Conservation (phyloP, 2,329 filamentous ascomycete genomes). For the Trichoderma sp. region DNA sequence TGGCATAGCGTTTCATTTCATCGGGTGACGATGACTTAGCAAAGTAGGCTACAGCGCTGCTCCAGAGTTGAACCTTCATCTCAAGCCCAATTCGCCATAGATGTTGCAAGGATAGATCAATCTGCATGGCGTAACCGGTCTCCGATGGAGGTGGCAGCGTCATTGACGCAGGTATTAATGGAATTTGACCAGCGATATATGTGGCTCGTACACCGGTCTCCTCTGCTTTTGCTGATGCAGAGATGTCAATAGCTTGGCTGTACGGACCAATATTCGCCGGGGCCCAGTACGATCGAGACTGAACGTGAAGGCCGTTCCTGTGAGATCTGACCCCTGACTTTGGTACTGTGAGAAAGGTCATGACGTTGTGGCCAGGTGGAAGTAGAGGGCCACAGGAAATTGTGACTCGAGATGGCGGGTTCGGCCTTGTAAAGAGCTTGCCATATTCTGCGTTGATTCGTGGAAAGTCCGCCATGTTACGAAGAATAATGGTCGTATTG, state of each 20-base stretch:
- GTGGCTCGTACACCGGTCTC: conserved; percentile 47
- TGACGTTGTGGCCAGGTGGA: conserved; percentile 60
- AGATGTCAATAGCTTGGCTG: conserved; percentile 77
- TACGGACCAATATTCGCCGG: conserved; percentile 97
- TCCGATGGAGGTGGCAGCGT: conserved; percentile 49
- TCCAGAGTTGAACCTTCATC: conserved; percentile 75
- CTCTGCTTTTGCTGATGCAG: conserved; percentile 33
- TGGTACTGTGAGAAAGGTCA: conserved; percentile 59
- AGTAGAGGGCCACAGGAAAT: conserved; percentile 74
- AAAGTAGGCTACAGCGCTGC: conserved; percentile 75
- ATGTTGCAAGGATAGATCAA: conserved; percentile 80
- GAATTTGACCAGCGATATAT: conserved; percentile 87
- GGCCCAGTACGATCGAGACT: conserved; percentile 94
- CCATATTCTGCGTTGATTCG: conserved; percentile 76
- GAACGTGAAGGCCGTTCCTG: conserved; percentile 78
- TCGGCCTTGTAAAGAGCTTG: conserved; percentile 72
- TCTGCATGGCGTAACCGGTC: conserved; percentile 58
- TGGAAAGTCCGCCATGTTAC: conserved; percentile 78
- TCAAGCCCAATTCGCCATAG: conserved; percentile 80
- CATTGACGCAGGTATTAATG: conserved; percentile 83
- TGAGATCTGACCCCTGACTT: conserved; percentile 34
- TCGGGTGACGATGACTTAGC: conserved; percentile 43
- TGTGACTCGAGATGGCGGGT: conserved; percentile 83
- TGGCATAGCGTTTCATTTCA: conserved; percentile 43
- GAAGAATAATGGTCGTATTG: conserved; percentile 69